Evolutionary conservation across 2,329 filamentous ascomycete genomes (phyloP).

Genomic region (Cladosporium sp.): DNA sequence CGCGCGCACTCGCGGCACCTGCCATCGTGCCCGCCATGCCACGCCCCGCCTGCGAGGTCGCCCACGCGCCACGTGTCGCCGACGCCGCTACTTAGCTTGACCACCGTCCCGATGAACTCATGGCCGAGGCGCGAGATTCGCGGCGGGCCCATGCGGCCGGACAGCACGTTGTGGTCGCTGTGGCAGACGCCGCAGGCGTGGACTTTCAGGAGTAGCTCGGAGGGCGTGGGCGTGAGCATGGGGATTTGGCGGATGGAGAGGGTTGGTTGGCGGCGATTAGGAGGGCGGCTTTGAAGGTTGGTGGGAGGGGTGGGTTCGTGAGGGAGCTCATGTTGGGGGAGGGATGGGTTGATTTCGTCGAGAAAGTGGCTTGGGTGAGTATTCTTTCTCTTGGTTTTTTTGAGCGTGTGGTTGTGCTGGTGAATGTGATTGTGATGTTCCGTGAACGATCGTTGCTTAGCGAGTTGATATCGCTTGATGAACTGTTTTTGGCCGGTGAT

Average conservation of each 20-base stretch:
- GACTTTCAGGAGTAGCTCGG: slow-evolving; percentile 66
- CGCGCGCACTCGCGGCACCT: slow-evolving; percentile 61
- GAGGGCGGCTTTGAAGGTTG: slow-evolving; percentile 64
- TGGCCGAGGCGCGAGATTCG: slow-evolving; percentile 49
- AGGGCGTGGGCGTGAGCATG: slow-evolving; percentile 52
- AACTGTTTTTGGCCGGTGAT: too few species aligned
- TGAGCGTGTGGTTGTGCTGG: too few species aligned
- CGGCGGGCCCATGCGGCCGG: slow-evolving; percentile 50
- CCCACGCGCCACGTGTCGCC: slow-evolving; percentile 59
- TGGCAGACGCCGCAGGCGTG: slow-evolving; percentile 70
- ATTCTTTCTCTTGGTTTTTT: too few species aligned
- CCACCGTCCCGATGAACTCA: slow-evolving; percentile 66
- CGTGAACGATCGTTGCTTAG: too few species aligned
- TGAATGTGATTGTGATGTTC: too few species aligned
- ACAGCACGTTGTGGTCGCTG: slow-evolving; percentile 50
- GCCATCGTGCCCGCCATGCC: slow-evolving; percentile 65
- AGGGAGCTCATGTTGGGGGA: background rate
- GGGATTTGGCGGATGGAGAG: slow-evolving; percentile 57
- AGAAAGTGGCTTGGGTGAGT: too few species aligned
- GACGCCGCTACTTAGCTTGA: slow-evolving; percentile 46
- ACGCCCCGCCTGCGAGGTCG: slow-evolving; percentile 63
- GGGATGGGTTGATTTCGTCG: background rate
- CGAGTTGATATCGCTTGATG: too few species aligned
- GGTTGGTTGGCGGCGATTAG: slow-evolving; percentile 51
- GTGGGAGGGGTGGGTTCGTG: slow-evolving; percentile 44